A percentile compares a stretch with the other conserved stretches of the same genome.
Evolutionary conservation across 805 yeast species (phyloP).

Genomic region (Candida schatavii): DNA sequence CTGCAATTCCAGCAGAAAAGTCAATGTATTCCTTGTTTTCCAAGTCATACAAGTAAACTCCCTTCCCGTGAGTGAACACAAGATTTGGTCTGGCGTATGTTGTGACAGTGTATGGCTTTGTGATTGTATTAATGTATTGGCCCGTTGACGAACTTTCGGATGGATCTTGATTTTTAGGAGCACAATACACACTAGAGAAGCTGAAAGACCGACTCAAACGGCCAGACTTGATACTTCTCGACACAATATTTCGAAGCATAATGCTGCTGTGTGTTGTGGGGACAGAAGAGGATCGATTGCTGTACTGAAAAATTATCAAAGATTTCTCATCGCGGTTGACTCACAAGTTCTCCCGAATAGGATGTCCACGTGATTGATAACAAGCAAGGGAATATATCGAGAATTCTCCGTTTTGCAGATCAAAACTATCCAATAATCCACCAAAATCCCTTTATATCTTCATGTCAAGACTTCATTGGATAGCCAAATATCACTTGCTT

Average conservation of each 20-base stretch:
- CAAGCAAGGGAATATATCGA: too few species aligned
- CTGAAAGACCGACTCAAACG: neutral
- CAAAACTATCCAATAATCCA: too few species aligned
- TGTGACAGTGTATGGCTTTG: constrained; percentile 59
- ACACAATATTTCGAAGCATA: constrained; percentile 13
- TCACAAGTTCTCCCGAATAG: too few species aligned
- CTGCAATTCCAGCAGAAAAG: constrained; percentile 96
- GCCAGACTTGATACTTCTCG: neutral
- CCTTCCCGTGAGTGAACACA: constrained; percentile 77
- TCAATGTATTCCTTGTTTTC: constrained; percentile 80
- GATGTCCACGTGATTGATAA: too few species aligned
- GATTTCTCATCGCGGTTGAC: constrained; percentile 36
- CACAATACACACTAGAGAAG: neutral
- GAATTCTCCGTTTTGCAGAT: too few species aligned
- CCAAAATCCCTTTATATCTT: too few species aligned
- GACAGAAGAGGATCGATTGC: neutral
- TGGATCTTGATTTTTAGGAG: constrained; percentile 28
- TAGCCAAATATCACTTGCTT: too few species aligned
- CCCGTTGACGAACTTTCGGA: constrained; percentile 30
- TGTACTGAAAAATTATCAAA: constrained; percentile 6
- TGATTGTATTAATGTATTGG: constrained; percentile 42
- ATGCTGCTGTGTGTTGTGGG: too few species aligned
- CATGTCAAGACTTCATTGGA: too few species aligned
- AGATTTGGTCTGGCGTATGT: constrained; percentile 79
- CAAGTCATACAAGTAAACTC: constrained; percentile 76